A percentile compares a stretch with the other conserved stretches of the same genome.
Conservation (phyloP, 148 eudicot species). For the Amaranthus palmeri region DNA sequence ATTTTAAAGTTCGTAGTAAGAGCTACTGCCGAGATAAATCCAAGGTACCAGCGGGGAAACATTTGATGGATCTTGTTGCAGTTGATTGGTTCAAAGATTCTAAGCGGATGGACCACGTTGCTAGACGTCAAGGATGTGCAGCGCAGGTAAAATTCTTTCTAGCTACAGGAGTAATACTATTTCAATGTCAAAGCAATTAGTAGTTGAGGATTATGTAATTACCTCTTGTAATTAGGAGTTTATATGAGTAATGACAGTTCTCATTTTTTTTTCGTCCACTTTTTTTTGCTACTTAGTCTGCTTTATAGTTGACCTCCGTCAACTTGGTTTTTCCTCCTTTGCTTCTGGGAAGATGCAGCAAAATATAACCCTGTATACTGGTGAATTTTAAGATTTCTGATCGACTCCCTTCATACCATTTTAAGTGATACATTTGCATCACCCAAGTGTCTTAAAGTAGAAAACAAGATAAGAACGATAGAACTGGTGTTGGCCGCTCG, state of each 20-base stretch:
- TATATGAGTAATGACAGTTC: not conserved
- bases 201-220: not conserved
- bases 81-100: slow-evolving; percentile 94
- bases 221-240: slow-evolving; percentile 1
- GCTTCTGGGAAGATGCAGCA: no score
- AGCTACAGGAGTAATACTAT: not conserved
- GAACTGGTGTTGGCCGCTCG: no score
- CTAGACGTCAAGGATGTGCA: slow-evolving; percentile 87
- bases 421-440: no score
- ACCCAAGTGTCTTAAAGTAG: no score
- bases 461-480: no score
- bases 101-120: slow-evolving; percentile 94
- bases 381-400: no score
- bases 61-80: slow-evolving; percentile 91
- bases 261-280: not conserved
- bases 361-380: no score
- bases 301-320: not conserved
- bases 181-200: not conserved
- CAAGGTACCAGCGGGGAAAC: slow-evolving; percentile 89
- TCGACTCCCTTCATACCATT: no score
- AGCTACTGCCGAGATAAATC: slow-evolving; percentile 67
- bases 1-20: slow-evolving; percentile 92
- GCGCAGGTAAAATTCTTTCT: slow-evolving; percentile 57
- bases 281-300: not conserved
- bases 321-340: not conserved